Conservation (phyloP, 768 basidiomycete species). For the Boletus insuetus region DNA sequence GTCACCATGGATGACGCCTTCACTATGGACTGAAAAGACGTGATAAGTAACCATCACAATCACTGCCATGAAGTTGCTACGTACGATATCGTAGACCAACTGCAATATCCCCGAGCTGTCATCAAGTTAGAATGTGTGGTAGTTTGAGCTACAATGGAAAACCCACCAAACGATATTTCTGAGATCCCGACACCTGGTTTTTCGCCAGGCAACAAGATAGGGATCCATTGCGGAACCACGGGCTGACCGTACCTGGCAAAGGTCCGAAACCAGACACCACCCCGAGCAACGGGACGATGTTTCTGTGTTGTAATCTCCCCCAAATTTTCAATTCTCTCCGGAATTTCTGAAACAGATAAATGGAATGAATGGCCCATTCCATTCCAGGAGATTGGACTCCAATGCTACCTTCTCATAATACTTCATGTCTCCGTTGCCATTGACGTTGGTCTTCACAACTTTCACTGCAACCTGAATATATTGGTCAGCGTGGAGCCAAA, state of each 20-base stretch:
- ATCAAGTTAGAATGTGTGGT: neutral
- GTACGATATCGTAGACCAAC: constrained; percentile 24
- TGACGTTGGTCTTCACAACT: constrained; percentile 1
- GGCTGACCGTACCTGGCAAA: constrained; percentile 31
- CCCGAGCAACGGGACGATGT: constrained; percentile 33
- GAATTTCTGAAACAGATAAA: constrained; percentile 16
- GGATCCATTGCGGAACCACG: constrained; percentile 32
- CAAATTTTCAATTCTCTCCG: constrained; percentile 28
- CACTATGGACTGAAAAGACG: constrained; percentile 18
- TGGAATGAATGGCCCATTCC: neutral
- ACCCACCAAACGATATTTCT: constrained; percentile 17
- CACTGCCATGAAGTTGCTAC: neutral
- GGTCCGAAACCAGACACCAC: constrained; percentile 31
- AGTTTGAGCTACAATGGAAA: neutral
- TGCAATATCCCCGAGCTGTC: constrained; percentile 22
- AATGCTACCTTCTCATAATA: constrained; percentile 14
- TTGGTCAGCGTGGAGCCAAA: neutral
- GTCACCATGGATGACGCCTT: constrained; percentile 34
- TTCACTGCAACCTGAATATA: constrained; percentile 22
- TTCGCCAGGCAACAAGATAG: constrained; percentile 19
- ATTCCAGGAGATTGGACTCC: neutral
- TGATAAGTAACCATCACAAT: neutral
- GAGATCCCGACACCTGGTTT: neutral
- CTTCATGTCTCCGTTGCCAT: neutral
- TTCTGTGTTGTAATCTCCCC: constrained; percentile 14